These are phyloP conservation scores for Aspergillus carbonarius DNA, from an alignment of 2,329 filamentous ascomycete genomes.

Conservation along the genomic window DNA sequence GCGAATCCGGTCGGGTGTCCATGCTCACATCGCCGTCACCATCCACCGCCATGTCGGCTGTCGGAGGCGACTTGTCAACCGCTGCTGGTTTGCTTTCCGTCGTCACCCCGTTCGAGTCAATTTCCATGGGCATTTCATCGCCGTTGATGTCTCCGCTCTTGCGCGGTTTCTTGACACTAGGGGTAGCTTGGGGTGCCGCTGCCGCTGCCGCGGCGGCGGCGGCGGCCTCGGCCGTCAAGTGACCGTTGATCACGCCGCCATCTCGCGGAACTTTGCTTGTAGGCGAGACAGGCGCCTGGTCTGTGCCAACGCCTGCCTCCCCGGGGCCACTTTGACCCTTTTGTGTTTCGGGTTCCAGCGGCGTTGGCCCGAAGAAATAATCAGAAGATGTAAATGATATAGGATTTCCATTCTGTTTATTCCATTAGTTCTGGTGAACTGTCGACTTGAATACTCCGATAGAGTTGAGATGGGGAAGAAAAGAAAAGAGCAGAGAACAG, in stretches of 20 bases:
- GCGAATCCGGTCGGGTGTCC: conserved; percentile 28
- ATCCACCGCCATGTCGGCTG: conserved; percentile 34
- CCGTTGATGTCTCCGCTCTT: conserved; percentile 36
- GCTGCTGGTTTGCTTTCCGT: conserved; percentile 28
- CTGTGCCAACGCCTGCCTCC: conserved; percentile 29
- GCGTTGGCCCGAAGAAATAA: conserved; percentile 50
- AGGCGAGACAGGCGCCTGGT: conserved; percentile 31
- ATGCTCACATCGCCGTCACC: conserved; percentile 48
- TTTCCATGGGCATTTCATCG: conserved; percentile 39
- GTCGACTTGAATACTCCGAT: not conserved
- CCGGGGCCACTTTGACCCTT: conserved; percentile 27
- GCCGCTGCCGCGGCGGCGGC: conserved; percentile 1
- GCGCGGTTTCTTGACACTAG: conserved; percentile 34
- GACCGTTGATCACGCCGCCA: conserved; percentile 36
- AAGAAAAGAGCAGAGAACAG: conserved; percentile 11
- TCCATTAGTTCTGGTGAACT: conserved; percentile 18
- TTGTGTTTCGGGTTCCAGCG: conserved; percentile 32
- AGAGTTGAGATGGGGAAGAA: not conserved
- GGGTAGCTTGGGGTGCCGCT: conserved; percentile 23
- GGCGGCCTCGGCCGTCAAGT: conserved; percentile 15
- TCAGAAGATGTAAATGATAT: conserved; percentile 37
- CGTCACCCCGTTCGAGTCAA: conserved; percentile 39
- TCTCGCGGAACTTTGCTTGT: conserved; percentile 37
- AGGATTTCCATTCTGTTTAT: conserved; percentile 39
- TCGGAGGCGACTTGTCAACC: conserved; percentile 22